Evolutionary conservation across 1,284 basidiomycete genomes (phyloP).

Genomic region (Cronartium quercuum): DNA sequence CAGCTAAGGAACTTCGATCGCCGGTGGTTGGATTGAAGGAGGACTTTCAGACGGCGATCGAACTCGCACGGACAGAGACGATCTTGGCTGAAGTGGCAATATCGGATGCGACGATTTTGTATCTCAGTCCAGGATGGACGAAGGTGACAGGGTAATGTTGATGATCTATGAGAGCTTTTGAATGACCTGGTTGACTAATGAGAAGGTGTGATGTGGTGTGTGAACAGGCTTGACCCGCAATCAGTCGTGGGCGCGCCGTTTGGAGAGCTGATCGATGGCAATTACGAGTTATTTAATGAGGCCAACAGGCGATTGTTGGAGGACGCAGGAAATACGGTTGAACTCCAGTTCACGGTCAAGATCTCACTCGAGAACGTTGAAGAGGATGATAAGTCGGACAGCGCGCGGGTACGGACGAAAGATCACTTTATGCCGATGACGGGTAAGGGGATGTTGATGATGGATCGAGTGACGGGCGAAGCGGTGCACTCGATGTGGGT

Average conservation of each 20-base stretch:
- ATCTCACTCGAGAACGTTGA: constrained; percentile 46
- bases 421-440: constrained; percentile 78
- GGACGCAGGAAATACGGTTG: constrained; percentile 89
- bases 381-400: constrained; percentile 47
- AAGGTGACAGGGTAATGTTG: constrained; percentile 78
- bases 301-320: constrained; percentile 78
- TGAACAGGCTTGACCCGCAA: constrained; percentile 69
- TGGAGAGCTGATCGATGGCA: constrained; percentile 72
- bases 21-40: constrained; percentile 51
- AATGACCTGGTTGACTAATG: constrained; percentile 33
- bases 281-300: constrained; percentile 77
- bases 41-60: constrained; percentile 73
- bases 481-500: constrained; percentile 99
- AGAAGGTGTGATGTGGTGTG: constrained; percentile 19
- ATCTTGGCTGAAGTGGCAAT: constrained; percentile 91
- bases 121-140: constrained; percentile 91
- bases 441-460: constrained; percentile 97
- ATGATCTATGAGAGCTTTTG: constrained; percentile 11
- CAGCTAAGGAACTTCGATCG: neutral
- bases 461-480: constrained; percentile 74
- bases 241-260: constrained; percentile 73
- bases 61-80: constrained; percentile 86
- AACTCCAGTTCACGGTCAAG: constrained; percentile 64
- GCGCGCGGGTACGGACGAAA: constrained; percentile 45
- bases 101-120: constrained; percentile 77